Percentiles rank a stretch among this genome's conserved stretches.
Evolutionary conservation across 805 yeast genomes (phyloP).

Genomic region (Schwanniomyces yamadae): DNA sequence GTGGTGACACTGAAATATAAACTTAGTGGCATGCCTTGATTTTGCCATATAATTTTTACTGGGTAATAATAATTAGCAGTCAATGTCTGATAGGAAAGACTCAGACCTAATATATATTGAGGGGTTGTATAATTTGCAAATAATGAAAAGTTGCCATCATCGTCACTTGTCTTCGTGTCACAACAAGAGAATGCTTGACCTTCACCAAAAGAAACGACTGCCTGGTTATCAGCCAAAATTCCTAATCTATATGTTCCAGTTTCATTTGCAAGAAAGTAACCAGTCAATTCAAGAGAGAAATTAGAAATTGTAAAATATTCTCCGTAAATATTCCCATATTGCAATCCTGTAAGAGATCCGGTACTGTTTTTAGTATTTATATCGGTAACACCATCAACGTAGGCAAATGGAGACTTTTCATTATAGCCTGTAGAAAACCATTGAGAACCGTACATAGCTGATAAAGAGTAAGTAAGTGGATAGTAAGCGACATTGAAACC

Average conservation of each 20-base stretch:
- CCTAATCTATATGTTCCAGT: constrained; percentile 26
- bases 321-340: constrained; percentile 3
- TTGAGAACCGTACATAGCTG: too few relatives aligned
- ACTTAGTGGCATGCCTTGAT: constrained; percentile 15
- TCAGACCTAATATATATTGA: not conserved
- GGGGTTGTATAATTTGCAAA: not conserved
- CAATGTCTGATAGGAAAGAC: constrained; percentile 8
- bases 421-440: too few relatives aligned
- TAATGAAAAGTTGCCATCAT: constrained; percentile 1
- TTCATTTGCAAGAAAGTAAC: constrained; percentile 20
- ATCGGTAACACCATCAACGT: too few relatives aligned
- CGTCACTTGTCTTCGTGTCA: constrained; percentile 2
- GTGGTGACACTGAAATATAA: constrained; percentile 13
- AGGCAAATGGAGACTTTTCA: too few relatives aligned
- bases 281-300: constrained; percentile 18
- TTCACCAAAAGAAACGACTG: constrained; percentile 27
- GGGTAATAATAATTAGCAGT: constrained; percentile 26
- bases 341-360: too few relatives aligned
- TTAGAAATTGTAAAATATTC: constrained; percentile 12
- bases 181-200: constrained; percentile 36
- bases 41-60: constrained; percentile 19
- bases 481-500: constrained; percentile 5
- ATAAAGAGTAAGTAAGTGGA: constrained; percentile 1
- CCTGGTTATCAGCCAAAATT: constrained; percentile 28
- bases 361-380: too few relatives aligned